phyloP scores from a whole-genome alignment of 345 rosid genomes.

The Ceriops tagal region DNA sequence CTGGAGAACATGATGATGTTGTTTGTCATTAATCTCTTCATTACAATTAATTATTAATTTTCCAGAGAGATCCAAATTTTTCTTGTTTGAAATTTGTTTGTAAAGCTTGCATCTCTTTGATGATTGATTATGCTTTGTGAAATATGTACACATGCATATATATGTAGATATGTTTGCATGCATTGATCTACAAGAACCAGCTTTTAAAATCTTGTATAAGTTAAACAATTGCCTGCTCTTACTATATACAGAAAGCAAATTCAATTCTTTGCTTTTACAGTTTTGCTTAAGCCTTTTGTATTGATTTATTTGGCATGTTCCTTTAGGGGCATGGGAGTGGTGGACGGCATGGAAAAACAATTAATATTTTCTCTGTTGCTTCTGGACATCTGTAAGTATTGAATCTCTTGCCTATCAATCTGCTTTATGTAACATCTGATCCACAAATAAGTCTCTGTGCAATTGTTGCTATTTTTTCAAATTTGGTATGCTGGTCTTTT shows the following conservation, averaged over 20 bases:
- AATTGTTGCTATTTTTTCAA: not conserved
- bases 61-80: too few relatives aligned
- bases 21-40: too few relatives aligned
- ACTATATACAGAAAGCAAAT: not conserved
- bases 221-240: not conserved
- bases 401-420: not conserved
- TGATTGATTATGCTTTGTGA: too few relatives aligned
- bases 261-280: not conserved
- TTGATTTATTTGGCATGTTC: slow-evolving; percentile 14
- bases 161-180: too few relatives aligned
- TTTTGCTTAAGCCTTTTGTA: not conserved
- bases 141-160: too few relatives aligned
- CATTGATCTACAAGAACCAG: not conserved
- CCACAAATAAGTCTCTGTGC: not conserved
- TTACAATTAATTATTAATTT: too few relatives aligned
- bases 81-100: too few relatives aligned
- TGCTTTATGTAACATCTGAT: not conserved
- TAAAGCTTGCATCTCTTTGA: too few relatives aligned
- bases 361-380: slow-evolving; percentile 91
- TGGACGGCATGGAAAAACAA: slow-evolving; percentile 71
- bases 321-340: slow-evolving; percentile 59
- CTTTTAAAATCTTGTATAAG: not conserved
- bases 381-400: slow-evolving; percentile 95
- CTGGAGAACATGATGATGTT: too few relatives aligned
- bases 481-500: too few relatives aligned